These are phyloP conservation scores for Ustilago tritici DNA, from an alignment of 1,284 basidiomycete genomes.

Conservation along the genomic window DNA sequence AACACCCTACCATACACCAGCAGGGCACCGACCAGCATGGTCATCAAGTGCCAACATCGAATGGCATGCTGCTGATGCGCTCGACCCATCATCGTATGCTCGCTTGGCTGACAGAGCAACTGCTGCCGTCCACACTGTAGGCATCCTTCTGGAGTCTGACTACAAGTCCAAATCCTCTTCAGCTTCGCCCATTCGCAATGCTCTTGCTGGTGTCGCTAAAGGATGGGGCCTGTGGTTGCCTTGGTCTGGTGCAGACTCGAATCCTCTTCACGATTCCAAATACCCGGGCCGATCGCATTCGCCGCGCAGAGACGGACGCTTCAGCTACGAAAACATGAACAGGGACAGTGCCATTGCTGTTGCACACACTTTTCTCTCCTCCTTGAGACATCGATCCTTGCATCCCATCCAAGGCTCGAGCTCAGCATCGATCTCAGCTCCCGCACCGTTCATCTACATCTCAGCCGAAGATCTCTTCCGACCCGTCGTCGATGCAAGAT, in stretches of 20 bases:
- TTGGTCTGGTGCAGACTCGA: constrained; percentile 63
- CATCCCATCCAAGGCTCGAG: constrained; percentile 2
- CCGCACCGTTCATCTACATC: constrained; percentile 84
- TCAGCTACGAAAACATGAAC: constrained; percentile 83
- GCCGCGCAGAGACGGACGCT: constrained; percentile 4
- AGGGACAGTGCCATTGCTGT: constrained; percentile 74
- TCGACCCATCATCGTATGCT: constrained; percentile 82
- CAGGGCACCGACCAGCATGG: constrained; percentile 90
- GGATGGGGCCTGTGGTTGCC: constrained; percentile 69
- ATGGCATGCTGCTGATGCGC: constrained; percentile 71
- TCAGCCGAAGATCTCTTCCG: constrained; percentile 94
- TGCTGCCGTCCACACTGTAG: constrained; percentile 94
- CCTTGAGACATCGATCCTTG: constrained; percentile 59
- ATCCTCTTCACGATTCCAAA: constrained; percentile 50
- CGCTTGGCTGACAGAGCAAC: constrained; percentile 77
- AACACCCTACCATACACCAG: constrained; percentile 83
- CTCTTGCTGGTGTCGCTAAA: constrained; percentile 57
- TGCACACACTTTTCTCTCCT: constrained; percentile 70
- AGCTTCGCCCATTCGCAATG: constrained; percentile 35
- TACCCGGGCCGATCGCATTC: constrained; percentile 23
- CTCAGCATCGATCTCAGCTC: constrained; percentile 6
- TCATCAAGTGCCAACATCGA: constrained; percentile 70
- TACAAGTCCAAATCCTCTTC: constrained; percentile 76
- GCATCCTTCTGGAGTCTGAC: constrained; percentile 83
- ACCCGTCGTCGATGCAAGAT: constrained; percentile 84